Base-by-base conservation (phyloP, 768 basidiomycete genomes). In the Leccinum rimulosum region DNA sequence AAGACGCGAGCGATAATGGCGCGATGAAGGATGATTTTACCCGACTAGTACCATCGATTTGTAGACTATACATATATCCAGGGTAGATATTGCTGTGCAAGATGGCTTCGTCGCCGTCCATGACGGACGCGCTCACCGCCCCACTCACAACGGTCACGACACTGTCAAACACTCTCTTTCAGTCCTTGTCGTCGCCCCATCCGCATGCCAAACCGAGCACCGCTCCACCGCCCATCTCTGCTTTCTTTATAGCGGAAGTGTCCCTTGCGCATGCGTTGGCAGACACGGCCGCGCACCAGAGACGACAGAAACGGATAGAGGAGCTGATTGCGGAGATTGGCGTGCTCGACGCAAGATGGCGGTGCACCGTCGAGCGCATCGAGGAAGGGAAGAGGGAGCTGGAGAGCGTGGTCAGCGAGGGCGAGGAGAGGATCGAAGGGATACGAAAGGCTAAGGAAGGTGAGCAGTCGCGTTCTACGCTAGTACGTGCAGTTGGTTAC, bases 1-100 rank as follows among this genome's bases (percentile, higher is more conserved):
- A 92, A 89, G 76, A 91, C 91, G 1, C 84, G 86, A 68, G 86
- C 88, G 38, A 93, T 94, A 60, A 89, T 92, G 86, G 88, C 89
- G 12, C 82, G 84, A 58, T 88, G 77, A 77, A 73, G 67, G 57
- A 19, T 2, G 47, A 51, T 50, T 52, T 57, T 64, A 60, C 51
- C 53, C 61, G 35, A 4, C 52, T 51, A 56, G 50, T 66, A 56
- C 53, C 51, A 50, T 70, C 60, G 67, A 47, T 70, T 60, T 72
- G 66, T 65, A 66, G 58, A 55, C 50, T 14, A 51, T 31, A 22
- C 47, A 25, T 35, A 35, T 35, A 35, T 35, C 33, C 33, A 35
- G 33, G 33, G 33, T 12, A 12, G 33, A 33, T 14, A 15, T 22
- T 22, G 30, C 50, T 51, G 51, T 52, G 33, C 33, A 36, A 25